A percentile compares a stretch with the other conserved stretches of the same genome.
Evolutionary conservation across 805 yeast genomes (phyloP).

Genomic region (Nematodospora valgi): DNA sequence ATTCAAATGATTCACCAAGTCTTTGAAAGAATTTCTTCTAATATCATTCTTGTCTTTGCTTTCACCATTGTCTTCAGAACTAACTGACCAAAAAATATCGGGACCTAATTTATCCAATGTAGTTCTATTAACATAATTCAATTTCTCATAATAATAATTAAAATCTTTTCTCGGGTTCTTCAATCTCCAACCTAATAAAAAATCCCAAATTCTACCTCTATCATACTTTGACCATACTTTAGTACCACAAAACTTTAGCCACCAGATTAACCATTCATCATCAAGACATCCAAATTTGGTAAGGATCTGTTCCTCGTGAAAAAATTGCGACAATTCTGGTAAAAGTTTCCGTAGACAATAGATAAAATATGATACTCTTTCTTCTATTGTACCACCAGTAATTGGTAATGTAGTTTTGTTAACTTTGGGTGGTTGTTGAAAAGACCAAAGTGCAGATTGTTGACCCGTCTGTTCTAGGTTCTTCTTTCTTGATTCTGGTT

Average conservation of each 20-base stretch:
- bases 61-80: slow-evolving; percentile 14
- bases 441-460: not conserved
- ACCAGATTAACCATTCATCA: slow-evolving; percentile 91
- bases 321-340: slow-evolving; percentile 73
- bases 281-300: slow-evolving; percentile 55
- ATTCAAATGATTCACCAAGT: slow-evolving; percentile 28
- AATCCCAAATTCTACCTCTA: slow-evolving; percentile 88
- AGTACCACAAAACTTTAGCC: slow-evolving; percentile 89
- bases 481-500: slow-evolving; percentile 25
- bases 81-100: slow-evolving; percentile 58
- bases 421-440: slow-evolving; percentile 17
- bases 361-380: slow-evolving; percentile 65
- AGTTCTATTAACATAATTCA: slow-evolving; percentile 29
- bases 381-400: slow-evolving; percentile 63
- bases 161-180: slow-evolving; percentile 26
- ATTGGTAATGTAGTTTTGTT: slow-evolving; percentile 42
- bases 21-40: slow-evolving; percentile 25
- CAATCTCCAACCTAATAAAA: slow-evolving; percentile 71
- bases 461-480: not conserved
- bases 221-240: slow-evolving; percentile 79
- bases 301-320: slow-evolving; percentile 76
- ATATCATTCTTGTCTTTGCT: not conserved
- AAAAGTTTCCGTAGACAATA: slow-evolving; percentile 56
- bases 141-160: slow-evolving; percentile 29
- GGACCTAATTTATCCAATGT: slow-evolving; percentile 45